These are phyloP conservation scores for Colletotrichum lupini DNA, from an alignment of 2,329 filamentous ascomycete genomes.

Conservation along the genomic window DNA sequence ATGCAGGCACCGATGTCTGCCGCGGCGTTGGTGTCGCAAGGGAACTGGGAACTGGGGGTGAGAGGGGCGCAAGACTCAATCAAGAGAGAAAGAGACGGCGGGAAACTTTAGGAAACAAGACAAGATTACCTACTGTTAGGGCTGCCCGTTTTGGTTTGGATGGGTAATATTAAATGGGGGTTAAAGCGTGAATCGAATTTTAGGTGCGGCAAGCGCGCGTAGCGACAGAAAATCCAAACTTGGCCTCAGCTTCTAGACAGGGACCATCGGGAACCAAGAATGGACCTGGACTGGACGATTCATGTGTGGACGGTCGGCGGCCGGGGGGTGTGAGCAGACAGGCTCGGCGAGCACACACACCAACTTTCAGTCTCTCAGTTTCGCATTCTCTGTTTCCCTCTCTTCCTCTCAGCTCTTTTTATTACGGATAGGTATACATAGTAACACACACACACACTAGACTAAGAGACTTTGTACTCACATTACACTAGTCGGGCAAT, in stretches of 20 bases:
- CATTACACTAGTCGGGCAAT: background rate
- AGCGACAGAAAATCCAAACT: conserved; percentile 15
- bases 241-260: conserved; percentile 6
- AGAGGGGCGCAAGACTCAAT: background rate
- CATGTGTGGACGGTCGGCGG: background rate
- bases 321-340: background rate
- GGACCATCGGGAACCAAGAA: background rate
- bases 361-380: background rate
- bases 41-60: conserved; percentile 9
- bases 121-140: background rate
- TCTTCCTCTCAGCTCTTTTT: background rate
- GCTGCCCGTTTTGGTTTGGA: background rate
- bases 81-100: background rate
- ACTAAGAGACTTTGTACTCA: background rate
- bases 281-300: background rate
- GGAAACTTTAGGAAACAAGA: background rate
- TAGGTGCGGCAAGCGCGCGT: conserved; percentile 29
- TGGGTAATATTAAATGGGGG: background rate
- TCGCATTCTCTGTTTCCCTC: background rate
- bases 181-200: background rate
- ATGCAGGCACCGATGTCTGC: conserved; percentile 34
- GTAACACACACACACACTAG: background rate
- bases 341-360: background rate
- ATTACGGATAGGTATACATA: no score
- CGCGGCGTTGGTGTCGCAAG: conserved; percentile 14